Conservation (phyloP, 305 asterid species). For the Fraxinus velutina region DNA sequence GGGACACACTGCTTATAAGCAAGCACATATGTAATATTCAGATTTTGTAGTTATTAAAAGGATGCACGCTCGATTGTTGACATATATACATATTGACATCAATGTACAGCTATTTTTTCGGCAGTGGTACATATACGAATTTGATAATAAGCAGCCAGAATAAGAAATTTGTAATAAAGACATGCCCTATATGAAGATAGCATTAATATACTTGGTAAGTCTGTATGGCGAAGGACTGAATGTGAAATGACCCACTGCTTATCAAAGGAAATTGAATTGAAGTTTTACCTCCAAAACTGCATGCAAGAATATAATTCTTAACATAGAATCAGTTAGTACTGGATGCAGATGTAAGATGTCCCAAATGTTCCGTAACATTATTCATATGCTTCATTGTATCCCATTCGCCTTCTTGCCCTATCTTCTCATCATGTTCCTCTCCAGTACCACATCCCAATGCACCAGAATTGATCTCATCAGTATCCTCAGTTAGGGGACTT, state of each 20-base stretch:
- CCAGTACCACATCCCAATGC: constrained; percentile 26
- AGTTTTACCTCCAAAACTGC: constrained; percentile 1
- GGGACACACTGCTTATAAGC: background rate
- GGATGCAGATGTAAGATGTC: constrained; percentile 30
- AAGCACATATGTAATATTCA: background rate
- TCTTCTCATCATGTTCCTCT: constrained; percentile 29
- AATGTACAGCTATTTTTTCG: background rate
- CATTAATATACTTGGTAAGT: background rate
- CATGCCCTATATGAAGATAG: background rate
- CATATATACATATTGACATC: background rate
- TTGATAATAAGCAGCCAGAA: background rate
- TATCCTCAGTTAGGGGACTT: constrained; percentile 45
- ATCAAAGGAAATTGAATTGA: background rate
- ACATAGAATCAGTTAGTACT: constrained; percentile 15
- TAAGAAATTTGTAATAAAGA: background rate
- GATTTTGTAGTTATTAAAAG: background rate
- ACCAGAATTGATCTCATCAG: constrained; percentile 40
- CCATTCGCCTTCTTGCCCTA: constrained; percentile 34
- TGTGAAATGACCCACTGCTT: background rate
- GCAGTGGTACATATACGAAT: background rate
- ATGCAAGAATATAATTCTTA: background rate
- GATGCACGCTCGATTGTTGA: background rate
- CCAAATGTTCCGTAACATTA: constrained; percentile 38
- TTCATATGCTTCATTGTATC: constrained; percentile 25
- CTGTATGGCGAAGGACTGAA: background rate